A percentile compares a stretch with the other conserved stretches of the same genome.
Conservation (phyloP, 2,329 filamentous ascomycete species). For the Neonectria punicea region DNA sequence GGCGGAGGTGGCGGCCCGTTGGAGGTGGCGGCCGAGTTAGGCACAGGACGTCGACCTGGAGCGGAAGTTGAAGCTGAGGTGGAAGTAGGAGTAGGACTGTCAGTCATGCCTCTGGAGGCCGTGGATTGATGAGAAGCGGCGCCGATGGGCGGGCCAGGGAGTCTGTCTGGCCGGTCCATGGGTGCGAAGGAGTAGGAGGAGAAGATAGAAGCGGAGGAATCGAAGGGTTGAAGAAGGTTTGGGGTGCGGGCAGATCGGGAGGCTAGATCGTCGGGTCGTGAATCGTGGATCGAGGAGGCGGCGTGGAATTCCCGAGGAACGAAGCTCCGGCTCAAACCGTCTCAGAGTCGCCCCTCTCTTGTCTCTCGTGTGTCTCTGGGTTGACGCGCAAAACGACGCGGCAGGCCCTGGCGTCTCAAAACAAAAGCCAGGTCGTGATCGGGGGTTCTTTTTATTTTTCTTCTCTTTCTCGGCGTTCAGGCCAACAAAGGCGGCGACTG, state of each 20-base stretch:
- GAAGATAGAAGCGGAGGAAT: constrained; percentile 19
- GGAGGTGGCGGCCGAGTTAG: constrained; percentile 51
- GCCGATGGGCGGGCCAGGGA: constrained; percentile 38
- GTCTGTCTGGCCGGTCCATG: constrained; percentile 51
- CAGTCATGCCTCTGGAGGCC: constrained; percentile 51
- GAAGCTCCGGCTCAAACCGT: constrained; percentile 40
- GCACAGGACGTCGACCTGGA: constrained; percentile 51
- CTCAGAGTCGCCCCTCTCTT: constrained; percentile 45
- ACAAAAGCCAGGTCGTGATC: constrained; percentile 31
- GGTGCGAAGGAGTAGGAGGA: constrained; percentile 25
- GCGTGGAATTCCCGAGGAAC: constrained; percentile 33
- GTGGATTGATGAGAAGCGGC: constrained; percentile 41
- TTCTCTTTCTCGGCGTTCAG: constrained; percentile 31
- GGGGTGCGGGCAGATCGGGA: constrained; percentile 31
- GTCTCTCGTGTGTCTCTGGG: constrained; percentile 38
- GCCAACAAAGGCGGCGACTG: constrained; percentile 46
- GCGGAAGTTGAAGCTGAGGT: constrained; percentile 21
- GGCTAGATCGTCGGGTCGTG: constrained; percentile 18
- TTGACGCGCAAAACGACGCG: constrained; percentile 33
- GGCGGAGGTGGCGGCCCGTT: constrained; percentile 55
- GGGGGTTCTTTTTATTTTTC: constrained; percentile 13
- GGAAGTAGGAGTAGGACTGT: constrained; percentile 48
- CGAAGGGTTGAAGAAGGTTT: constrained; percentile 30
- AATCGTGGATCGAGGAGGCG: constrained; percentile 34
- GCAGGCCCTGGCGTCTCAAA: constrained; percentile 39